These are phyloP conservation scores for Lippia alba DNA, from an alignment of 305 asterid species.

Conservation along the genomic window DNA sequence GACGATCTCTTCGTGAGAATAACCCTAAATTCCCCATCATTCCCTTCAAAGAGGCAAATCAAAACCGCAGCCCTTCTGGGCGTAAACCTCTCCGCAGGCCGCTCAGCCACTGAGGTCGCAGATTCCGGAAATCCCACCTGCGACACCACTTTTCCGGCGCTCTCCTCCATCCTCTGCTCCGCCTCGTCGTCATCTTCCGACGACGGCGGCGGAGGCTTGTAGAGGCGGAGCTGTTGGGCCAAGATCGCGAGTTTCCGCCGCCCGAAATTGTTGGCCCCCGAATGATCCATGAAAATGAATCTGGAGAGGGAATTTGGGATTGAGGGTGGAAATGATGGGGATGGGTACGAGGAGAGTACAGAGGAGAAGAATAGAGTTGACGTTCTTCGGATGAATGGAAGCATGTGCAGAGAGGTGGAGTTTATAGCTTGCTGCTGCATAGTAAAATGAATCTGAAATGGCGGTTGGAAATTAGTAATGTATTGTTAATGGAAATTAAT, in stretches of 20 bases:
- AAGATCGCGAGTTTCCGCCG: constrained; percentile 48
- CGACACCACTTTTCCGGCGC: constrained; percentile 72
- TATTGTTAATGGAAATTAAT: constrained; percentile 5
- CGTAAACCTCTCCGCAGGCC: constrained; percentile 51
- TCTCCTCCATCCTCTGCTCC: constrained; percentile 59
- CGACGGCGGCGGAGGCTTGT: constrained; percentile 55
- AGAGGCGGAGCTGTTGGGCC: constrained; percentile 77
- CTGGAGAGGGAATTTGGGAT: constrained; percentile 36
- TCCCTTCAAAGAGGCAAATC: constrained; percentile 87
- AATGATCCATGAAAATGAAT: constrained; percentile 43
- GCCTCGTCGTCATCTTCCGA: constrained; percentile 43
- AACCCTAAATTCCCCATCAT: constrained; percentile 73
- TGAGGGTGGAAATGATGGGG: constrained; percentile 30
- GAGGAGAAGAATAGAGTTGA: constrained; percentile 31
- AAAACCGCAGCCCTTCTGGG: constrained; percentile 94
- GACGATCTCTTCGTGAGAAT: constrained; percentile 90
- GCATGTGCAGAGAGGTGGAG: constrained; percentile 38
- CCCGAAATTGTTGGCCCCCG: constrained; percentile 37
- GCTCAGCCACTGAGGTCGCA: constrained; percentile 52
- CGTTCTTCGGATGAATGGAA: constrained; percentile 49
- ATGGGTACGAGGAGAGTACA: constrained; percentile 22
- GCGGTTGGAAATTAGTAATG: not conserved
- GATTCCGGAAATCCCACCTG: constrained; percentile 85
- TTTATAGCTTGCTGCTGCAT: constrained; percentile 15
- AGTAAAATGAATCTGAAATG: not conserved